Conservation (phyloP, 768 basidiomycete species). For the Podaxis rugospora region DNA sequence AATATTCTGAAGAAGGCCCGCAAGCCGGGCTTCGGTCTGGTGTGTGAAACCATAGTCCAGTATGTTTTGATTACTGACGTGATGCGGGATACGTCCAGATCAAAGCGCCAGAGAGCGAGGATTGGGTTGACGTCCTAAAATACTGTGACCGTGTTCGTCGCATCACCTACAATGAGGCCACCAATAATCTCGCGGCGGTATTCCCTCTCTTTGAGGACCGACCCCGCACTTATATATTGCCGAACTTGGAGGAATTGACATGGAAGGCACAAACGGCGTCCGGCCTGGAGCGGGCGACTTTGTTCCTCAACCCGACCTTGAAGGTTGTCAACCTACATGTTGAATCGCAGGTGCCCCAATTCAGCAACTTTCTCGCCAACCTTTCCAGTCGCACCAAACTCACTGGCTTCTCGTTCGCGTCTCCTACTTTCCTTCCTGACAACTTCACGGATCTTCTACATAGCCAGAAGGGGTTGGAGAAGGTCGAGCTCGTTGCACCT, state of each 20-base stretch:
- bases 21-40: constrained; percentile 74
- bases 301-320: constrained; percentile 65
- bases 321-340: constrained; percentile 60
- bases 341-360: constrained; percentile 49
- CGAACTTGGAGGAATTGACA: constrained; percentile 60
- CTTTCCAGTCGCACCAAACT: constrained; percentile 61
- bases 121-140: constrained; percentile 63
- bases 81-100: constrained; percentile 31
- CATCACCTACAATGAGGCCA: constrained; percentile 64
- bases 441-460: constrained; percentile 62
- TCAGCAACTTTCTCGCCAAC: constrained; percentile 59
- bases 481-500: constrained; percentile 63
- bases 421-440: constrained; percentile 67
- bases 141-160: constrained; percentile 68
- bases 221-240: constrained; percentile 61
- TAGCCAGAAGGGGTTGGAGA: constrained; percentile 56
- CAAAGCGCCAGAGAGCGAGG: constrained; percentile 56
- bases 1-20: constrained; percentile 64
- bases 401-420: constrained; percentile 64
- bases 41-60: constrained; percentile 33
- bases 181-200: constrained; percentile 59
- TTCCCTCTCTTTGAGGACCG: constrained; percentile 62
- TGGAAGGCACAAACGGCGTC: constrained; percentile 70
- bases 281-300: constrained; percentile 57
- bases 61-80: not conserved